Evolutionary conservation across 2,329 filamentous ascomycete species (phyloP).

Genomic region (Byssochlamys sp.): DNA sequence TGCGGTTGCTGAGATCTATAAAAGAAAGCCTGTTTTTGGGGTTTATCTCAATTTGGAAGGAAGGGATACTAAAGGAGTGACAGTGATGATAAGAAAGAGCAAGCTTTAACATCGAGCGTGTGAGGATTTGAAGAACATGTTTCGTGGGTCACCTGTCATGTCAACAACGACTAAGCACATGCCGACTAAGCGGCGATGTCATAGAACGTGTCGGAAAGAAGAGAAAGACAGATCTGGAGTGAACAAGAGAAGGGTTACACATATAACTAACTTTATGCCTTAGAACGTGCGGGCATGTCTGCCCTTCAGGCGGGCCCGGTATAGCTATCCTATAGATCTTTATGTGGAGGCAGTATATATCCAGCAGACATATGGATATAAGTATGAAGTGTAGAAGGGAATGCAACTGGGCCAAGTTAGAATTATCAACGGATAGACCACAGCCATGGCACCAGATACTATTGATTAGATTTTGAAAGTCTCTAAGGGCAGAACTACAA

Average conservation of each 20-base stretch:
- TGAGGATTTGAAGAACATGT: neutral
- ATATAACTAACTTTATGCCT: no score
- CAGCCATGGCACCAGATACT: no score
- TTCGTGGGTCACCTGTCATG: neutral
- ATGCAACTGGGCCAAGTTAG: no score
- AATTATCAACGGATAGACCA: no score
- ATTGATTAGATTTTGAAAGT: neutral
- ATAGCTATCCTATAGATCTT: no score
- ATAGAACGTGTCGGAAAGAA: neutral
- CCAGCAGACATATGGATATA: no score
- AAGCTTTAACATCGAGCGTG: neutral
- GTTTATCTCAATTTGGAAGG: neutral
- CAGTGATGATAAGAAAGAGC: neutral
- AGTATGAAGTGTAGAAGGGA: no score
- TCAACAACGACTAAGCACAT: neutral
- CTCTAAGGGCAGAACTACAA: neutral
- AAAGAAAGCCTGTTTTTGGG: neutral
- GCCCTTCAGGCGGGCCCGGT: no score
- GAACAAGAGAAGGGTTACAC: no score
- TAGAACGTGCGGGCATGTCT: no score
- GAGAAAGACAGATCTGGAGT: neutral
- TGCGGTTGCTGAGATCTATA: no score
- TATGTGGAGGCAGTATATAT: no score
- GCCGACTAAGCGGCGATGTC: neutral
- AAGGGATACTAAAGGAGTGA: neutral